phyloP scores from a whole-genome alignment of 768 basidiomycete genomes.

The Lentinula lateritia region DNA sequence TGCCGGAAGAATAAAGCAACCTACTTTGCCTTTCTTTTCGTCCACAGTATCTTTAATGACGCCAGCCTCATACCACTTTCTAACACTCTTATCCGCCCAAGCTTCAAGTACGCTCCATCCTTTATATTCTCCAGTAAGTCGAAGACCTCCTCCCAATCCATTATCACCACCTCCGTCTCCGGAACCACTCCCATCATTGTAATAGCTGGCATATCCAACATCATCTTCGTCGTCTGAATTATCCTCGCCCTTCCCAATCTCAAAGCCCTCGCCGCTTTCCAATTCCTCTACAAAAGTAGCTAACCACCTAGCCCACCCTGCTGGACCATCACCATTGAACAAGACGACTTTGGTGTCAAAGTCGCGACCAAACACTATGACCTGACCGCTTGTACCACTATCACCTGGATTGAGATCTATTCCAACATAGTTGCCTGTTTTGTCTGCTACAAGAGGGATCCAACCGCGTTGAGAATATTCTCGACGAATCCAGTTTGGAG shows the following conservation, averaged over 20 bases:
- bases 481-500: slow-evolving; percentile 80
- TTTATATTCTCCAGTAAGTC: slow-evolving; percentile 78
- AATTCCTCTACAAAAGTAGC: slow-evolving; percentile 88
- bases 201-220: slow-evolving; percentile 83
- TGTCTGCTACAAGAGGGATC: slow-evolving; percentile 93
- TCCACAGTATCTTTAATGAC: slow-evolving; percentile 47
- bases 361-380: slow-evolving; percentile 97
- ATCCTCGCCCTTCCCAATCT: slow-evolving; percentile 58
- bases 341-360: slow-evolving; percentile 97
- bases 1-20: slow-evolving; percentile 10
- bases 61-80: slow-evolving; percentile 82
- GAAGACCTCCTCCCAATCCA: slow-evolving; percentile 63
- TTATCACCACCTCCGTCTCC: slow-evolving; percentile 77
- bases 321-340: slow-evolving; percentile 84
- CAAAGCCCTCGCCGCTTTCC: slow-evolving; percentile 85
- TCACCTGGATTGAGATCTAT: slow-evolving; percentile 88
- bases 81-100: slow-evolving; percentile 85
- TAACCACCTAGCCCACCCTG: slow-evolving; percentile 95
- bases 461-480: slow-evolving; percentile 94
- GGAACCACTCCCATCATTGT: slow-evolving; percentile 73
- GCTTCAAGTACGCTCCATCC: slow-evolving; percentile 94
- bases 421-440: slow-evolving; percentile 94
- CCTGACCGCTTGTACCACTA: slow-evolving; percentile 77
- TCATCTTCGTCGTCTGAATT: slow-evolving; percentile 79
- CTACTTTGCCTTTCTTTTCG: slow-evolving; percentile 48